These are phyloP conservation scores for Leptographium radiaticola DNA, from an alignment of 2,329 filamentous ascomycete genomes.

Conservation along the genomic window DNA sequence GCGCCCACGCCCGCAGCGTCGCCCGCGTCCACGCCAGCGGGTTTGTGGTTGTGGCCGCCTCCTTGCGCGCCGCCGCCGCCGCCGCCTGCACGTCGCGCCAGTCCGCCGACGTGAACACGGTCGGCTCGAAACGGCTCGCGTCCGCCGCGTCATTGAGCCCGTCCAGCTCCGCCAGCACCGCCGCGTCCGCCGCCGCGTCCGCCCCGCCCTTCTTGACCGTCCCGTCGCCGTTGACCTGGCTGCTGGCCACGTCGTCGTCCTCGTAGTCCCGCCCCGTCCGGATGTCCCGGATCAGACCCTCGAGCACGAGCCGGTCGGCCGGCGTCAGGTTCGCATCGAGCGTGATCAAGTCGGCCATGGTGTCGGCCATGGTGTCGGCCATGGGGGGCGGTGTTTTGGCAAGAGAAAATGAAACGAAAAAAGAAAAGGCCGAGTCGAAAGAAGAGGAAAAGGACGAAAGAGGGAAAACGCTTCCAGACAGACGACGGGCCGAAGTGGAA, in stretches of 20 bases:
- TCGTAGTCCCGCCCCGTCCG: conserved; percentile 12
- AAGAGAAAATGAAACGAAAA: neutral
- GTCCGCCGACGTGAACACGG: conserved; percentile 30
- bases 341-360: conserved; percentile 16
- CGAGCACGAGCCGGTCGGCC: conserved; percentile 26
- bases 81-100: conserved; percentile 23
- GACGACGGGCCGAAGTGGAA: too few relatives aligned
- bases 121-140: conserved; percentile 29
- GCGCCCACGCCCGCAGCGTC: conserved; percentile 32
- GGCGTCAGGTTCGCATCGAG: conserved; percentile 27
- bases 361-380: neutral
- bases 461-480: too few relatives aligned
- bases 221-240: conserved; percentile 6
- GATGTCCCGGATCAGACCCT: conserved; percentile 27
- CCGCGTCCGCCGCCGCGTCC: conserved; percentile 7
- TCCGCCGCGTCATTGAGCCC: conserved; percentile 26
- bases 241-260: conserved; percentile 3
- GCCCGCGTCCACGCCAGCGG: conserved; percentile 5
- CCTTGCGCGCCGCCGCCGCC: conserved; percentile 4
- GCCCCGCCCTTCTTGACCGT: neutral
- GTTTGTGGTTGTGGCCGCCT: neutral
- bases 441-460: too few relatives aligned
- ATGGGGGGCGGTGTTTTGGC: neutral
- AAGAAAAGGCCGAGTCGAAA: too few relatives aligned
- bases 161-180: conserved; percentile 23